Evolutionary conservation across 805 yeast species (phyloP).

Genomic region (Saitoella complicata): DNA sequence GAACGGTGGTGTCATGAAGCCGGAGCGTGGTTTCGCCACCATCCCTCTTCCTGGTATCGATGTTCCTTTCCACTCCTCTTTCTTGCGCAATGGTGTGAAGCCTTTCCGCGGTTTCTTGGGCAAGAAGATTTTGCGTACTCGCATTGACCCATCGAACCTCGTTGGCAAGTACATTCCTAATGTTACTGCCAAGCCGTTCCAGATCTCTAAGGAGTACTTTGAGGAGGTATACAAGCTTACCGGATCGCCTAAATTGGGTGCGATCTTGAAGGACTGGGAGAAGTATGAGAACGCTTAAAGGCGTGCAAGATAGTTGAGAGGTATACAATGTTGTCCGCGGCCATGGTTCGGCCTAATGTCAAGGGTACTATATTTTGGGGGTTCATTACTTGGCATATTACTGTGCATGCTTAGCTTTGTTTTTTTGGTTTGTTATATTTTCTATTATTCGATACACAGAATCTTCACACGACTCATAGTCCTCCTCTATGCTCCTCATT

Average conservation of each 20-base stretch:
- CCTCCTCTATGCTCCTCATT: too few species aligned
- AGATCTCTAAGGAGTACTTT: constrained; percentile 91
- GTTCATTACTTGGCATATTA: too few species aligned
- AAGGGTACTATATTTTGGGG: too few species aligned
- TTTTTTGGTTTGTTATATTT: too few species aligned
- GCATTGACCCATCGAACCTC: constrained; percentile 86
- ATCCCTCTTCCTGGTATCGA: constrained; percentile 97
- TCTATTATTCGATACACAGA: too few species aligned
- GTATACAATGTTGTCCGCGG: too few species aligned
- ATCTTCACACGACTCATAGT: too few species aligned
- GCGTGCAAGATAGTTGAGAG: not conserved
- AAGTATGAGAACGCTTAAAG: constrained; percentile 33
- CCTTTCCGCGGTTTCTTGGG: constrained; percentile 96
- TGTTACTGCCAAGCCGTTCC: constrained; percentile 94
- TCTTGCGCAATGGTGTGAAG: constrained; percentile 94
- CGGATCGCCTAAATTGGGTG: constrained; percentile 76
- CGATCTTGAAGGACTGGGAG: constrained; percentile 91
- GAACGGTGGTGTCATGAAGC: constrained; percentile 35
- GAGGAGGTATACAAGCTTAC: constrained; percentile 89
- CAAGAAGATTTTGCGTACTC: constrained; percentile 88
- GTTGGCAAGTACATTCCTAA: constrained; percentile 95
- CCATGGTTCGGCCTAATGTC: too few species aligned
- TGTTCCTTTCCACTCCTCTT: constrained; percentile 99
- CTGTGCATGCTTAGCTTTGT: too few species aligned
- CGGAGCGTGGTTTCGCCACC: constrained; percentile 95